Evolutionary conservation across 176 grass and related monocot species (phyloP).

Genomic region (Neostapfia colusana): DNA sequence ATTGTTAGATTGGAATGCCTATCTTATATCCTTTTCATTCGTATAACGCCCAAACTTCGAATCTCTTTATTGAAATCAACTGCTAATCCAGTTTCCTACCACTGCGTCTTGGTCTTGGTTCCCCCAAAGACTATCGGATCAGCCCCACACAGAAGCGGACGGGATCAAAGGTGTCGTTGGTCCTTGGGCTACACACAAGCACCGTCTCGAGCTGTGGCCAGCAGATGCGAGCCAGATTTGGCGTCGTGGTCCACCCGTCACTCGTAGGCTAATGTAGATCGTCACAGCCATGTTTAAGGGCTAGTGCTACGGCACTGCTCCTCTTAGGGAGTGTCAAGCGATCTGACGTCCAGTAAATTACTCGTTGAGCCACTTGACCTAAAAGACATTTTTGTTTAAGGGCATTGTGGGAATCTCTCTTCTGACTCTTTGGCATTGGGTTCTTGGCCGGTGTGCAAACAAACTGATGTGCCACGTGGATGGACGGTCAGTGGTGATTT

Average conservation of each 20-base stretch:
- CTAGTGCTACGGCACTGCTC: neutral
- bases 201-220: constrained; percentile 46
- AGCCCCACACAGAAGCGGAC: constrained; percentile 27
- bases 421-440: constrained; percentile 8
- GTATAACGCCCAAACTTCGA: constrained; percentile 44
- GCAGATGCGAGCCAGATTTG: constrained; percentile 25
- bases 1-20: constrained; percentile 54
- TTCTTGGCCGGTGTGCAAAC: neutral
- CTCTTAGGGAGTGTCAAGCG: neutral
- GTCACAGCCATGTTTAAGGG: neutral
- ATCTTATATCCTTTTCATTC: constrained; percentile 50
- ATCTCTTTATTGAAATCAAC: constrained; percentile 27
- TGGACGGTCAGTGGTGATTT: constrained; percentile 32
- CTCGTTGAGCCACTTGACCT: neutral
- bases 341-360: constrained; percentile 5
- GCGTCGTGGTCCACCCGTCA: constrained; percentile 32
- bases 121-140: constrained; percentile 43
- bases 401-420: constrained; percentile 13
- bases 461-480: constrained; percentile 30
- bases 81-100: constrained; percentile 16
- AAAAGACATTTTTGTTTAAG: neutral
- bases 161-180: constrained; percentile 7
- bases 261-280: neutral
- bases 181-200: neutral
- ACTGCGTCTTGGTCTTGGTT: constrained; percentile 19